These are phyloP conservation scores for Syzygium syzygioides DNA, from an alignment of 441 rosid species.

Conservation along the genomic window DNA sequence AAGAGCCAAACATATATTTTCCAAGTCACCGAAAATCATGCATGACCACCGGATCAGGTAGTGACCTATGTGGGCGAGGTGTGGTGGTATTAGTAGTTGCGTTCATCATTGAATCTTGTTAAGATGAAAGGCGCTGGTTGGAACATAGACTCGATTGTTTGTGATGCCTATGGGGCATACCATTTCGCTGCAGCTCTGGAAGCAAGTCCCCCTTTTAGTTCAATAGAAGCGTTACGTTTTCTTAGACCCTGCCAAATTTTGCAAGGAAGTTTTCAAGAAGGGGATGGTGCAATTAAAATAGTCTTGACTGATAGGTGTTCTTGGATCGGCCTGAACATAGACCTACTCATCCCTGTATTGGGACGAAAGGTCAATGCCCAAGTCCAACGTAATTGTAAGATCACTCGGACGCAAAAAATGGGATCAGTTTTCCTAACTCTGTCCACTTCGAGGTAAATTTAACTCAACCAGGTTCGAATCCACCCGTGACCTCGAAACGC, in stretches of 20 bases:
- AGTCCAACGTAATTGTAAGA: no score
- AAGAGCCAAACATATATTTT: neutral
- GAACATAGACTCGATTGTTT: conserved; percentile 12
- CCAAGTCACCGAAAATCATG: neutral
- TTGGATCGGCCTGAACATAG: neutral
- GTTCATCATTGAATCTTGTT: neutral
- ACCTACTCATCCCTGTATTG: neutral
- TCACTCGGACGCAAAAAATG: no score
- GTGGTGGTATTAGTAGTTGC: neutral
- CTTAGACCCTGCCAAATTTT: neutral
- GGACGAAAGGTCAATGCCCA: no score
- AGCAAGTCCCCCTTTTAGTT: neutral
- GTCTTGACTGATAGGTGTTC: neutral
- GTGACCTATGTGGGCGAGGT: neutral
- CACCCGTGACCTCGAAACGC: neutral
- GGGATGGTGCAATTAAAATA: neutral
- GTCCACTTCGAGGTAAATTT: neutral
- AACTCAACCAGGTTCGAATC: neutral
- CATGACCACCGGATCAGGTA: neutral
- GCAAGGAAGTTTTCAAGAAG: neutral
- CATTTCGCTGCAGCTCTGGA: no score
- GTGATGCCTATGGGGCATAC: conserved; percentile 8
- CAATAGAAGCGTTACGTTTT: neutral
- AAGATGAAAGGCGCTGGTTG: conserved; percentile 1
- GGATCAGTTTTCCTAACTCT: neutral